Percentiles rank a stretch among this genome's conserved stretches.
These are phyloP conservation scores for Zizania latifolia DNA, from an alignment of 176 grass and related monocot species.

Conservation along the genomic window DNA sequence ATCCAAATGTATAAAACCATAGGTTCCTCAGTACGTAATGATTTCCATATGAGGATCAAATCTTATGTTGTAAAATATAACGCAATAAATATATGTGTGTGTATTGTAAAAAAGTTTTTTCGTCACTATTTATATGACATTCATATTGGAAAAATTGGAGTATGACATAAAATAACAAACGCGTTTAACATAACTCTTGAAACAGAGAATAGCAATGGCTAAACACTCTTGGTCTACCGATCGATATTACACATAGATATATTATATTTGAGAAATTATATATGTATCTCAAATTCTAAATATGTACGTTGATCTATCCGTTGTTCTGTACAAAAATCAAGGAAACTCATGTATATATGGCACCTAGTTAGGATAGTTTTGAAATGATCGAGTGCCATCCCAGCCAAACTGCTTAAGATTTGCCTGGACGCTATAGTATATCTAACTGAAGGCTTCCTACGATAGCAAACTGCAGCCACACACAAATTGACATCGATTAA, in stretches of 20 bases:
- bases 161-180: slow-evolving; percentile 27
- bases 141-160: too few species aligned
- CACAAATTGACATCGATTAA: neutral
- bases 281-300: neutral
- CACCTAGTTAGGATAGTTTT: neutral
- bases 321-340: neutral
- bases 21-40: neutral
- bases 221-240: neutral
- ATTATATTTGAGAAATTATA: neutral
- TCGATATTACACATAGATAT: neutral
- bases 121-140: too few species aligned
- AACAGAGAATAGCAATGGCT: neutral
- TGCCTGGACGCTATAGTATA: neutral
- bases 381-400: neutral
- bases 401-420: neutral
- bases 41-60: too few species aligned
- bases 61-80: too few species aligned
- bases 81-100: too few species aligned
- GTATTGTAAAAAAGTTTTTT: too few species aligned
- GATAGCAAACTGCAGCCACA: neutral
- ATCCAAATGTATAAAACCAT: neutral
- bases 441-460: neutral
- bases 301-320: neutral
- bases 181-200: neutral
- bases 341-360: neutral